Evolutionary conservation across 768 basidiomycete species (phyloP).

Genomic region (Boletus coccyginus): DNA sequence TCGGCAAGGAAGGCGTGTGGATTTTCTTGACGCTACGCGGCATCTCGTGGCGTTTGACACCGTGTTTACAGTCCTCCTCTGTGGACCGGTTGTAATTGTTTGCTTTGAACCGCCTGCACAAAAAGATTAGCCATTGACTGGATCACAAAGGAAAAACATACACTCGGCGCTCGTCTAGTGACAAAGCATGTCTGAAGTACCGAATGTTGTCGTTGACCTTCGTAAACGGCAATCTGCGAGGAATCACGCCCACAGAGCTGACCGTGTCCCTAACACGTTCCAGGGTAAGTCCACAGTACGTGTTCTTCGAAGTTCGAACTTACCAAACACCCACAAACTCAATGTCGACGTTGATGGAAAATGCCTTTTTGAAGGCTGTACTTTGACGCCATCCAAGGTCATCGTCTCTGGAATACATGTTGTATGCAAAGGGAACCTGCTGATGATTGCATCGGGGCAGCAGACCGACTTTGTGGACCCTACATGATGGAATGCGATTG

Average conservation of each 20-base stretch:
- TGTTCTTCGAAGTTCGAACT: constrained; percentile 7
- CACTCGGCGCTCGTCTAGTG: constrained; percentile 68
- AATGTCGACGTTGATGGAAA: constrained; percentile 71
- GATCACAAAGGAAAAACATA: constrained; percentile 17
- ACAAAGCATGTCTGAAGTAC: constrained; percentile 67
- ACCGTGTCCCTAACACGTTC: constrained; percentile 61
- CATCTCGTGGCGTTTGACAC: constrained; percentile 52
- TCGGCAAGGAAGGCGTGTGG: not conserved
- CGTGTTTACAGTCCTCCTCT: constrained; percentile 38
- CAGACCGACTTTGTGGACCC: constrained; percentile 70
- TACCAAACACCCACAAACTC: constrained; percentile 77
- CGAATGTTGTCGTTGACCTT: constrained; percentile 56
- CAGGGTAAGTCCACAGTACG: not conserved
- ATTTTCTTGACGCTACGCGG: constrained; percentile 33
- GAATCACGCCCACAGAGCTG: constrained; percentile 63
- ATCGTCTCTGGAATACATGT: constrained; percentile 63
- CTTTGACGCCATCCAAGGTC: constrained; percentile 60
- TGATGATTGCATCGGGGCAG: constrained; percentile 69
- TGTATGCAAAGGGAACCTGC: constrained; percentile 70
- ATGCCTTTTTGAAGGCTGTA: constrained; percentile 68
- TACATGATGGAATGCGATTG: constrained; percentile 15
- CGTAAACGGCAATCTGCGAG: constrained; percentile 64
- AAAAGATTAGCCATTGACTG: not conserved
- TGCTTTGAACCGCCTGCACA: constrained; percentile 30
- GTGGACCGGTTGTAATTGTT: constrained; percentile 41